These are phyloP conservation scores for Umbelopsis sp. DNA, from an alignment of 192 early-diverging fungal species.

Conservation along the genomic window DNA sequence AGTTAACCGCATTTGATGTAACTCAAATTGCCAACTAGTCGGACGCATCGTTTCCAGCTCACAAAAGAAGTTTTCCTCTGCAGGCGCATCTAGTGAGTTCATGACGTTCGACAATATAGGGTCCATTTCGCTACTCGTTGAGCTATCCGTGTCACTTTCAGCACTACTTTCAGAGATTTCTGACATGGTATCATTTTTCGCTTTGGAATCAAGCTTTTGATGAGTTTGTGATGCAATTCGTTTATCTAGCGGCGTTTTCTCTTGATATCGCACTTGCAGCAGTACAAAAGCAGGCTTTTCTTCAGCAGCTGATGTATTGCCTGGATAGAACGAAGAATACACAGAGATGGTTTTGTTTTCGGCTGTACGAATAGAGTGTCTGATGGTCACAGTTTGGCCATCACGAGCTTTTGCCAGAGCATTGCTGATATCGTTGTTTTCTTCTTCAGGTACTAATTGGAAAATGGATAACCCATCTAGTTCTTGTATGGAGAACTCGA, in stretches of 20 bases:
- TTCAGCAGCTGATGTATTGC: conserved; percentile 24
- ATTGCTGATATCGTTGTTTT: conserved; percentile 35
- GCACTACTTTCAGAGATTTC: background rate
- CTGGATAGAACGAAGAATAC: conserved; percentile 43
- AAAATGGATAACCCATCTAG: conserved; percentile 42
- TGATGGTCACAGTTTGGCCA: conserved; percentile 31
- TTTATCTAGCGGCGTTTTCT: background rate
- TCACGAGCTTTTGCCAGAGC: conserved; percentile 29
- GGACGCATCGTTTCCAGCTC: conserved; percentile 46
- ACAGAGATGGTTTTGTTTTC: conserved; percentile 41
- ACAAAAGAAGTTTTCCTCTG: conserved; percentile 47
- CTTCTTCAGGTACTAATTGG: conserved; percentile 37
- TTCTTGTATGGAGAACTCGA: conserved; percentile 29
- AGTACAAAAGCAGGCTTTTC: conserved; percentile 37
- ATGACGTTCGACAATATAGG: conserved; percentile 22
- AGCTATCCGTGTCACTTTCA: background rate
- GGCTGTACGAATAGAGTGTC: conserved; percentile 40
- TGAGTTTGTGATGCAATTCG: background rate
- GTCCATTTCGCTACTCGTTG: background rate
- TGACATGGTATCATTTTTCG: too few species aligned
- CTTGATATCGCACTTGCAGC: conserved; percentile 27
- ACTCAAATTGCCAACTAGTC: conserved; percentile 65
- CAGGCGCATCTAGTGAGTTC: background rate
- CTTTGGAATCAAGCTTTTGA: too few species aligned
- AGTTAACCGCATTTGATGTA: conserved; percentile 48